Base-by-base conservation (phyloP, 2,329 filamentous ascomycete genomes). In the Nothophoma quercina region DNA sequence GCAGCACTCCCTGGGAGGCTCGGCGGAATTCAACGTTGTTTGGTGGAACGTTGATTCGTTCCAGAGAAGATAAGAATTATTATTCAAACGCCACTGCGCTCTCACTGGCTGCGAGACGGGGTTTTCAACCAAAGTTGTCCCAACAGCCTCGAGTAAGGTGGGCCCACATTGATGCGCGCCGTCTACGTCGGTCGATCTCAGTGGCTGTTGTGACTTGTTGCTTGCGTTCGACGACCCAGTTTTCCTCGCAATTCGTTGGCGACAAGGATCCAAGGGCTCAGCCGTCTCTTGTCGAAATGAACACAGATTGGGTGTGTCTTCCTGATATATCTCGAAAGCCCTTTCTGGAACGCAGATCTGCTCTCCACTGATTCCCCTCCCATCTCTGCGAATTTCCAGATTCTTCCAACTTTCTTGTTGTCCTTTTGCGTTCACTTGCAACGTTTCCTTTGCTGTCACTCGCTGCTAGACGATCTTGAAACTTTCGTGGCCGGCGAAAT, bases 151-250 rank as follows among this genome's bases (percentile, higher is more conserved):
- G 38, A 53, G 38, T 53, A 48, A 51, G 48, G 43, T 28, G 41
- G 36, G 42, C 26, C 49, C 49, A 52, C 49, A 23, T 13, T 15
- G 16, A 46, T 46, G 23, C 25, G 42, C 51, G 51, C 55, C 55
- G 50, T 58, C 43, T 28, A 55, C 43, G 43, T 52, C 33, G 46
- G 42, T 41, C 36, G 49, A 42, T 46, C 42, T 36, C 42, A 40
- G 38, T 32, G 41, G 26, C 47, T 43, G 47, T 30, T 18, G 47
- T 49, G 35, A 55, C 55, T 58, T 56, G 53, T 29, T 56, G 43
- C 35, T 30, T 32, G 35, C 52, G 30, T 18, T 41, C 28, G 56
- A 47, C 28, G 56, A 47, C 57, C 57, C 57, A 59, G 42, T 53
- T 57, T 58, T 59, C 43, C 39, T 33, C 23, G 46, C 41, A 47